Evolutionary conservation across 2,329 filamentous ascomycete species (phyloP).

Genomic region (Anthostomella pinea): DNA sequence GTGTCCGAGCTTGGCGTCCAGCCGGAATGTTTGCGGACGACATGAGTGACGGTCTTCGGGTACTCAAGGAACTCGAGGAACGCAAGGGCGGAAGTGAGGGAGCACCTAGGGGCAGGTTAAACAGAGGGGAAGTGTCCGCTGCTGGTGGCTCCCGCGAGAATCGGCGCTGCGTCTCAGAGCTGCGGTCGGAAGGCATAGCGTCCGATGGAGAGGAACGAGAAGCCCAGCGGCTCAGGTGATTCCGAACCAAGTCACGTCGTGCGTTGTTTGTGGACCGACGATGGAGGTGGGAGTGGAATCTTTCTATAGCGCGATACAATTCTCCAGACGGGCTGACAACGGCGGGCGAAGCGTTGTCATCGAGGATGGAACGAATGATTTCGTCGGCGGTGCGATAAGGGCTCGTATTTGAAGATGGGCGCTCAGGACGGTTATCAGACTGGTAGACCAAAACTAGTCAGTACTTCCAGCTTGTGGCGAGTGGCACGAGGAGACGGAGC

Average conservation of each 20-base stretch:
- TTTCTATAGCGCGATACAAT: slow-evolving; percentile 41
- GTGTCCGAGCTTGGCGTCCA: slow-evolving; percentile 17
- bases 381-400: slow-evolving; percentile 31
- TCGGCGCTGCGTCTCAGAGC: slow-evolving; percentile 34
- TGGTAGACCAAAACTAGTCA: no score
- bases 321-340: slow-evolving; percentile 42
- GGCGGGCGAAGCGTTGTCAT: slow-evolving; percentile 34
- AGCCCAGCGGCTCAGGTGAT: slow-evolving; percentile 24
- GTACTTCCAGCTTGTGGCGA: no score
- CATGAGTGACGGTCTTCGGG: slow-evolving; percentile 26
- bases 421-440: slow-evolving; percentile 31
- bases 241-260: slow-evolving; percentile 21
- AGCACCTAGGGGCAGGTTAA: slow-evolving; percentile 22
- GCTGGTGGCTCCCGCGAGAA: slow-evolving; percentile 34
- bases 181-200: slow-evolving; percentile 36
- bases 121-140: slow-evolving; percentile 23
- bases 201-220: slow-evolving; percentile 21
- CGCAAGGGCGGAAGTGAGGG: slow-evolving; percentile 33
- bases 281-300: slow-evolving; percentile 36
- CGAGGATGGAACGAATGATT: slow-evolving; percentile 38
- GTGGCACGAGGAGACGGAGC: no score
- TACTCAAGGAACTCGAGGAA: slow-evolving; percentile 35
- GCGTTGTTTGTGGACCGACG: slow-evolving; percentile 20
- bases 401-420: slow-evolving; percentile 21
- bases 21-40: slow-evolving; percentile 21